These are phyloP conservation scores for Musa itinerans DNA, from an alignment of 176 grass and related monocot genomes.

Conservation along the genomic window DNA sequence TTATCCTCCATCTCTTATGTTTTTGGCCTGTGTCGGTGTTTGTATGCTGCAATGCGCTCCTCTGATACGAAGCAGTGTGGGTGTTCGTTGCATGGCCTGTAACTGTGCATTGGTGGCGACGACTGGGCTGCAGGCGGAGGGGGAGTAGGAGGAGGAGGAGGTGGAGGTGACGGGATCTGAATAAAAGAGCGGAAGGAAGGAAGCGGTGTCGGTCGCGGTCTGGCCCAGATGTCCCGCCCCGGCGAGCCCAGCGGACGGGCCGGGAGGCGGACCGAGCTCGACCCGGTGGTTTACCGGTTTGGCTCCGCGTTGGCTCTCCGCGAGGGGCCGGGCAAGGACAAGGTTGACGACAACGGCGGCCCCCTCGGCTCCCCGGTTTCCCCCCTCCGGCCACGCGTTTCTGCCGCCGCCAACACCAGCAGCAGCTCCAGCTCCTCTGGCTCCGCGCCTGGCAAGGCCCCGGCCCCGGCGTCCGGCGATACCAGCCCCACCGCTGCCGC, in stretches of 20 bases:
- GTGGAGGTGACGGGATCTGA: no score
- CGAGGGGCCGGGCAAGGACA: slow-evolving; percentile 1
- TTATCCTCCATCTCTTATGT: neutral
- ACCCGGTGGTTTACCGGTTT: neutral
- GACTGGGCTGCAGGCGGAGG: neutral
- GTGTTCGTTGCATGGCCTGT: neutral
- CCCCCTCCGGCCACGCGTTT: neutral
- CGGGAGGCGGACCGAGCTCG: slow-evolving; percentile 10
- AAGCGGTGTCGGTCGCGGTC: neutral
- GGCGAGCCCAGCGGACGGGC: neutral
- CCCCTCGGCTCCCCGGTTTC: slow-evolving; percentile 16
- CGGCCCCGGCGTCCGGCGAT: slow-evolving; percentile 19
- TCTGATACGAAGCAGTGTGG: neutral
- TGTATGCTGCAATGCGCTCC: slow-evolving; percentile 14
- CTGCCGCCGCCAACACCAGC: slow-evolving; percentile 12
- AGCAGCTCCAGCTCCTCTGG: slow-evolving; percentile 28
- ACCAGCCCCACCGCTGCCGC: slow-evolving; percentile 31
- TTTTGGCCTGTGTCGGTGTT: no score
- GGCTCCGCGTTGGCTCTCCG: neutral
- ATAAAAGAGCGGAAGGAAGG: no score
- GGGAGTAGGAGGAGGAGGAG: no score
- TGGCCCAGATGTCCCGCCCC: slow-evolving; percentile 6
- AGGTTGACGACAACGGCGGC: neutral
- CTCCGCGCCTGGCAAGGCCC: slow-evolving; percentile 14
- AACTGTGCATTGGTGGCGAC: neutral